These are phyloP conservation scores for Dissophora ornata DNA, from an alignment of 192 early-diverging fungal species.

Conservation along the genomic window DNA sequence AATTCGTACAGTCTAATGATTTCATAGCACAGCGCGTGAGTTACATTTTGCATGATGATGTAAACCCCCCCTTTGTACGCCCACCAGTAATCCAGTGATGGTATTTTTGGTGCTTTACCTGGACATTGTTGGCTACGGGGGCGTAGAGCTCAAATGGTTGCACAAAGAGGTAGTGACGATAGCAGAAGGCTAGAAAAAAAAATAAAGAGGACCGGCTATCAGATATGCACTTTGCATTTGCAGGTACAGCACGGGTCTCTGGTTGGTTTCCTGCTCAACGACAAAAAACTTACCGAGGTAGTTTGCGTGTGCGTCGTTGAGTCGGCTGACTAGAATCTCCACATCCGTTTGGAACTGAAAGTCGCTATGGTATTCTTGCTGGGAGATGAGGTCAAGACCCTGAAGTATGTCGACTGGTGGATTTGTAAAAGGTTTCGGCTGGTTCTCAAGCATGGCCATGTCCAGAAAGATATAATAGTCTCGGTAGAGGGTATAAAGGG, in stretches of 20 bases:
- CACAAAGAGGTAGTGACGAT: conserved; percentile 32
- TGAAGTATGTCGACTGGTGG: conserved; percentile 26
- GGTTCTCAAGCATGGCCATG: conserved; percentile 17
- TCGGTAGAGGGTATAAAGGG: conserved; percentile 24
- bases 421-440: conserved; percentile 38
- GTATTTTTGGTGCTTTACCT: no score
- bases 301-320: conserved; percentile 51
- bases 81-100: no score
- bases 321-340: conserved; percentile 17
- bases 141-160: conserved; percentile 49
- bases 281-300: conserved; percentile 32
- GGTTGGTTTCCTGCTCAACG: no score
- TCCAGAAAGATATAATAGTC: conserved; percentile 53
- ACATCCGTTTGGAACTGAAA: conserved; percentile 35
- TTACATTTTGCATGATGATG: no score
- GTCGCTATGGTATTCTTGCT: conserved; percentile 11
- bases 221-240: no score
- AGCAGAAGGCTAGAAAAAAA: conserved; percentile 23
- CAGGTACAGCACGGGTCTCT: no score
- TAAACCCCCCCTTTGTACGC: no score
- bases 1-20: conserved; percentile 29
- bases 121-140: conserved; percentile 26
- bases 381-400: conserved; percentile 19
- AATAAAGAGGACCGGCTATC: no score
- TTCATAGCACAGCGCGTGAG: no score